A percentile compares a stretch with the other conserved stretches of the same genome.
phyloP scores from a whole-genome alignment of 805 yeast species.

The Kluyveromyces wickerhamii region DNA sequence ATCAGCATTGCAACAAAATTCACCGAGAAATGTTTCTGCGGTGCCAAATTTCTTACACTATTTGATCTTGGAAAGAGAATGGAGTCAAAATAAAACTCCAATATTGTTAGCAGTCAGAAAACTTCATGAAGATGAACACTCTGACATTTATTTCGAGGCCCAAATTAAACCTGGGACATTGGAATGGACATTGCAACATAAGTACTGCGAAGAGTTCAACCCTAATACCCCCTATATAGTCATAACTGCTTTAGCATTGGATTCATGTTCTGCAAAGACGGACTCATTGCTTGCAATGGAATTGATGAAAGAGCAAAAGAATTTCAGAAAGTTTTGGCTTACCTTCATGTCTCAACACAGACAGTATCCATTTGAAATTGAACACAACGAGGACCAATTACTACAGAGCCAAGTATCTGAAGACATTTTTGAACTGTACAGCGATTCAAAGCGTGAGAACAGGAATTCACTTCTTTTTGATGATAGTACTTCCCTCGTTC shows the following conservation, averaged over 20 bases:
- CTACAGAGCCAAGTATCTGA: background rate
- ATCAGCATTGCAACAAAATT: background rate
- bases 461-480: background rate
- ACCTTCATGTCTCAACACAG: slow-evolving; percentile 2
- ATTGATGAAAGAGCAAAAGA: background rate
- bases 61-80: background rate
- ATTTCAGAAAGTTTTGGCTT: slow-evolving; percentile 1
- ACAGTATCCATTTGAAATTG: slow-evolving; percentile 2
- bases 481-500: background rate
- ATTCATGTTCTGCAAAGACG: background rate
- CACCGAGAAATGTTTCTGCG: slow-evolving; percentile 1
- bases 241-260: background rate
- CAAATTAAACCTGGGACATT: background rate
- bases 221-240: background rate
- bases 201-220: background rate
- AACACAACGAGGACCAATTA: background rate
- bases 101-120: background rate
- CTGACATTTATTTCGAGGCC: slow-evolving; percentile 1
- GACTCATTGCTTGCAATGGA: background rate
- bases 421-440: background rate
- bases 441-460: background rate
- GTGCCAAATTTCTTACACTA: slow-evolving; percentile 1
- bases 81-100: background rate
- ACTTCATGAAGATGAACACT: background rate
- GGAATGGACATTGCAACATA: background rate